These are phyloP conservation scores for Lavandula angustifolia DNA, from an alignment of 257 asterid species.

Conservation along the genomic window DNA sequence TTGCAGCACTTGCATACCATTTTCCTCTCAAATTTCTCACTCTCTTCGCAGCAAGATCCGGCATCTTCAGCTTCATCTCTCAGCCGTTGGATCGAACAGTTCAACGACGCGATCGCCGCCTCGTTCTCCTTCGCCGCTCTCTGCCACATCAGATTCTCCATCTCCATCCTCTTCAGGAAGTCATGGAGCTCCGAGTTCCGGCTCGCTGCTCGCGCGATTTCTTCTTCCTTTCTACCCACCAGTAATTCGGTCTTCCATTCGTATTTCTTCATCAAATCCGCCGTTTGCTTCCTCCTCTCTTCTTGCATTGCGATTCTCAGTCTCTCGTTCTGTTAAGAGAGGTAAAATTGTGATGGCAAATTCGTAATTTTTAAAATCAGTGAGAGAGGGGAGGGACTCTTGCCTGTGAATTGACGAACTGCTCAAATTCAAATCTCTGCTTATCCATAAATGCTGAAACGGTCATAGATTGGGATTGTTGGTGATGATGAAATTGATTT, in stretches of 20 bases:
- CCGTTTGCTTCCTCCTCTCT: constrained; percentile 55
- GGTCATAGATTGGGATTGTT: background rate
- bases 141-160: constrained; percentile 68
- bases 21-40: background rate
- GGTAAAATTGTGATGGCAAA: too few species aligned
- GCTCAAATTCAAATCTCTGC: constrained; percentile 60
- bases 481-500: too few species aligned
- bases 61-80: constrained; percentile 56
- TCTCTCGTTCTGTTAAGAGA: constrained; percentile 55
- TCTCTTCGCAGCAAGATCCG: constrained; percentile 51
- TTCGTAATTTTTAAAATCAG: too few species aligned
- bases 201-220: constrained; percentile 47
- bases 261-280: constrained; percentile 42
- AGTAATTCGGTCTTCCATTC: constrained; percentile 48
- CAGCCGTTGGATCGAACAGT: constrained; percentile 53
- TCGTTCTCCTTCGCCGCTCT: constrained; percentile 61
- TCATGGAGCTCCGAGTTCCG: constrained; percentile 51
- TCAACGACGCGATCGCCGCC: constrained; percentile 47
- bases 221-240: constrained; percentile 60
- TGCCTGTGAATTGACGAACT: constrained; percentile 58
- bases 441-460: constrained; percentile 44
- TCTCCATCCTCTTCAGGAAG: constrained; percentile 43
- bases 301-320: constrained; percentile 58
- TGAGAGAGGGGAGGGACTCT: background rate
- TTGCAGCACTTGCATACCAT: constrained; percentile 58